phyloP scores from a whole-genome alignment of 108 stramenopile genomes.

The Ochromonas danica region DNA sequence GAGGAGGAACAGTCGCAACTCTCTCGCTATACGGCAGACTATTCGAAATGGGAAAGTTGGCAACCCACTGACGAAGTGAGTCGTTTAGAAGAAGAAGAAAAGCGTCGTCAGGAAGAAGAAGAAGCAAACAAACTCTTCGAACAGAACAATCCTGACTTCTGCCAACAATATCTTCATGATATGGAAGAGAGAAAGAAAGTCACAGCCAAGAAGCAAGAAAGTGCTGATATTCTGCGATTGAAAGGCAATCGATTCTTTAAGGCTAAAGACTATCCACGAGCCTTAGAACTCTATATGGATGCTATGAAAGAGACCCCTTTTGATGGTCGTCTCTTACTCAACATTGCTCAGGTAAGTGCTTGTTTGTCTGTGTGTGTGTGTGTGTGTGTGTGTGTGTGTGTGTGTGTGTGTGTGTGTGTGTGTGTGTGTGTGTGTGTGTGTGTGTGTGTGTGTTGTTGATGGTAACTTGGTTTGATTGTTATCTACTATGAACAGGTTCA shows the following conservation, averaged over 20 bases:
- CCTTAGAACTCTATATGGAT: slow-evolving; percentile 39
- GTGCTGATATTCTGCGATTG: slow-evolving; percentile 22
- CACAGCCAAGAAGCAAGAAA: slow-evolving; percentile 36
- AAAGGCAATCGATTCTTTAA: slow-evolving; percentile 44
- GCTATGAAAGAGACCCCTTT: slow-evolving; percentile 35
- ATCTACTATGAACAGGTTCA: too few relatives aligned
- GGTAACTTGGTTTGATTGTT: too few relatives aligned
- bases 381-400: too few relatives aligned
- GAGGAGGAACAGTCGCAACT: neutral
- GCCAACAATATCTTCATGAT: slow-evolving; percentile 31
- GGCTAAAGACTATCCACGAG: slow-evolving; percentile 33
- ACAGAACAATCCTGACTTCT: slow-evolving; percentile 41
- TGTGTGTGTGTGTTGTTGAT: too few relatives aligned
- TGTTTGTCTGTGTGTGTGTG: neutral
- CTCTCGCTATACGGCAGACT: slow-evolving; percentile 31
- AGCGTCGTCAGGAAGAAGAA: slow-evolving; percentile 29
- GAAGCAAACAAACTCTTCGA: slow-evolving; percentile 39
- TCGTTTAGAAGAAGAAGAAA: slow-evolving; percentile 10
- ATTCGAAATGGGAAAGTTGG: slow-evolving; percentile 40
- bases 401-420: too few relatives aligned
- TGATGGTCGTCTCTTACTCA: slow-evolving; percentile 27
- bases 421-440: too few relatives aligned
- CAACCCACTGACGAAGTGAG: slow-evolving; percentile 38
- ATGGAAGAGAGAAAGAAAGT: slow-evolving; percentile 31
- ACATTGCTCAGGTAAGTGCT: slow-evolving; percentile 33